Percentiles rank a stretch among this genome's conserved stretches.
Evolutionary conservation across 805 yeast species (phyloP).

Genomic region (Metschnikowia shivogae): DNA sequence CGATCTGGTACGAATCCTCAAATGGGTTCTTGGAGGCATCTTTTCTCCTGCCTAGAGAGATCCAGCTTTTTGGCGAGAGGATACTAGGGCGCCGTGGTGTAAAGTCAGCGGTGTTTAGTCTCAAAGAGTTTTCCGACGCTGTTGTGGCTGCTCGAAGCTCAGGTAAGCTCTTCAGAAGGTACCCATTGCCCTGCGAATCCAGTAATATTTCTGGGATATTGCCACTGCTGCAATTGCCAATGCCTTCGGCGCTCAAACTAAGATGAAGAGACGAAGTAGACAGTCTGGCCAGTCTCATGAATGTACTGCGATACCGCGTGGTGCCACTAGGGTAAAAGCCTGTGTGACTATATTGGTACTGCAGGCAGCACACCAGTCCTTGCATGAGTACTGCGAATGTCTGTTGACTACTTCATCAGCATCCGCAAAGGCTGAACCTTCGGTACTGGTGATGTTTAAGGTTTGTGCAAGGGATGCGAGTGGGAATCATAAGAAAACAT

Average conservation of each 20-base stretch:
- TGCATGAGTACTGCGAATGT: too few relatives aligned
- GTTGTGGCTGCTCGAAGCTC: not conserved
- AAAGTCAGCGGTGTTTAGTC: not conserved
- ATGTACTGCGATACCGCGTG: too few relatives aligned
- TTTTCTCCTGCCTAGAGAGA: conserved; percentile 6
- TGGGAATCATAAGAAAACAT: too few relatives aligned
- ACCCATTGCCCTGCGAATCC: not conserved
- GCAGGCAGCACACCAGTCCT: too few relatives aligned
- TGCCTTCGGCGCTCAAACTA: not conserved
- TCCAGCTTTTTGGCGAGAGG: conserved; percentile 29
- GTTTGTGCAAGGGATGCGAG: too few relatives aligned
- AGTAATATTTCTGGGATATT: not conserved
- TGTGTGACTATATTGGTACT: too few relatives aligned
- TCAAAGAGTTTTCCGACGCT: not conserved
- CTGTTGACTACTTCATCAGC: too few relatives aligned
- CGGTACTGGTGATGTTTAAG: too few relatives aligned
- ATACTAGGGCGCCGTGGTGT: conserved; percentile 8
- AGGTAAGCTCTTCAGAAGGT: conserved; percentile 1
- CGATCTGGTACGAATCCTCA: conserved; percentile 38
- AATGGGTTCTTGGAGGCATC: conserved; percentile 12
- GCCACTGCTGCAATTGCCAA: not conserved
- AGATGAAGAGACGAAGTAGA: not conserved
- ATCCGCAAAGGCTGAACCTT: too few relatives aligned
- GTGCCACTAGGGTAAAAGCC: too few relatives aligned
- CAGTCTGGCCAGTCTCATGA: not conserved